Base-by-base conservation (phyloP, 768 basidiomycete genomes). In the Galerina sulciceps region DNA sequence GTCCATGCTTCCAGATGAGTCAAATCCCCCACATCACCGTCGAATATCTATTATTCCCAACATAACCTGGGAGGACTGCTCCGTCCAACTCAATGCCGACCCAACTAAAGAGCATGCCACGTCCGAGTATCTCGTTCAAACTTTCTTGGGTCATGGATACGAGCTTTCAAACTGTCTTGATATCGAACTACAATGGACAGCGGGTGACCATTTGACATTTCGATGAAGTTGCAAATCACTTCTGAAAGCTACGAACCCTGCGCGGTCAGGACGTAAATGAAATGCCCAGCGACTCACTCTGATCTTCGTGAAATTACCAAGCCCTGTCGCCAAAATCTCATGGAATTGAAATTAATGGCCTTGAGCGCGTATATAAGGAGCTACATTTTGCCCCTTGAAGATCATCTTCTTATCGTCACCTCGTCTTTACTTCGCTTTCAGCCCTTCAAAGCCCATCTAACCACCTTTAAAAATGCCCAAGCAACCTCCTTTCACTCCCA, bases 401-500 rank as follows among this genome's bases (percentile, higher is more conserved):
- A 53, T 10, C 23, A 53, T n/a, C 47, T 38, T 26, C 37, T 26
- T 34, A 44, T 43, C 50, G 15, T 31, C 42, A 47, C 38, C 40
- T 40, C 13, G 15, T 43, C n/a, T 51, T 43, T 41, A 18, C 49
- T 17, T 48, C 46, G 15, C 43, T 42, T 26, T 38, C 38, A 36
- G 26, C 26, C 26, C 8, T 31, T 31, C 5, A 8, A 31, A 31
- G 5, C 26, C 8, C 26, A 8, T 31, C 26, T 31, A 4, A 59
- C 23, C 51, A 46, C 34, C 57, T 23, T 40, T 34, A 38, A 45
- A 55, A 40, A 55, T 64, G 60, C 51, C 63, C 11, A 67, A 64
- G 51, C 50, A 53, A 49, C 38, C 62, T 10, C 42, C 59, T 13
- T 77, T 72, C 55, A 49, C 63, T 34, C 76, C 75, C 37, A 74